Conservation (phyloP, 108 stramenopile species). For the Nitzschia palea region DNA sequence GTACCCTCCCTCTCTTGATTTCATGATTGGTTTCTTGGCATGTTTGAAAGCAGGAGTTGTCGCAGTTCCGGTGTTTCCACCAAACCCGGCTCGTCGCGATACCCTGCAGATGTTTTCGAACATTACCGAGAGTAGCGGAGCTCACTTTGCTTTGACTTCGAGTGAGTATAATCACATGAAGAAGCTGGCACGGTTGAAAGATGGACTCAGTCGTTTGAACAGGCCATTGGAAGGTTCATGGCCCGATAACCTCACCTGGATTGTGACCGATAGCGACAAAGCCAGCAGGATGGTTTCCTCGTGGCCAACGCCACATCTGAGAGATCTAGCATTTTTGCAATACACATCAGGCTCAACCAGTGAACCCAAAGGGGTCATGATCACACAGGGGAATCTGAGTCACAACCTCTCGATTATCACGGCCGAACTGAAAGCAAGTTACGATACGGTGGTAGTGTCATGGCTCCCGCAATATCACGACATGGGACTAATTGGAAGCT, state of each 20-base stretch:
- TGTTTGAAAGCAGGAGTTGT: conserved; percentile 90
- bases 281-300: neutral
- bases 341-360: conserved; percentile 97
- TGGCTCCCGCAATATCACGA: conserved; percentile 99
- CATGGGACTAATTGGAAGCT: conserved; percentile 98
- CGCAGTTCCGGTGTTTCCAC: conserved; percentile 97
- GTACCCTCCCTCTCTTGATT: conserved; percentile 95
- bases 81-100: conserved; percentile 81
- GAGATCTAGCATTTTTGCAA: conserved; percentile 92
- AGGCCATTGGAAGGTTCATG: conserved; percentile 33
- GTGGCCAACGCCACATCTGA: conserved; percentile 7
- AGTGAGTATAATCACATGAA: conserved; percentile 82
- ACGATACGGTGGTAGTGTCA: conserved; percentile 88
- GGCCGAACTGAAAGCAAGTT: conserved; percentile 64
- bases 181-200: conserved; percentile 43
- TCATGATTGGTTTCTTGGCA: conserved; percentile 93
- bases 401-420: conserved; percentile 93
- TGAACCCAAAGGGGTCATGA: conserved; percentile 95
- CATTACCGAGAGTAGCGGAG: conserved; percentile 80
- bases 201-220: conserved; percentile 23
- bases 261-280: conserved; percentile 49
- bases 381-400: conserved; percentile 85
- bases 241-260: conserved; percentile 82
- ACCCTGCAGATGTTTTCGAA: conserved; percentile 76
- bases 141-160: conserved; percentile 86